Base-by-base conservation (phyloP, 331 rosid genomes). In the Phaseolus coccineus region DNA sequence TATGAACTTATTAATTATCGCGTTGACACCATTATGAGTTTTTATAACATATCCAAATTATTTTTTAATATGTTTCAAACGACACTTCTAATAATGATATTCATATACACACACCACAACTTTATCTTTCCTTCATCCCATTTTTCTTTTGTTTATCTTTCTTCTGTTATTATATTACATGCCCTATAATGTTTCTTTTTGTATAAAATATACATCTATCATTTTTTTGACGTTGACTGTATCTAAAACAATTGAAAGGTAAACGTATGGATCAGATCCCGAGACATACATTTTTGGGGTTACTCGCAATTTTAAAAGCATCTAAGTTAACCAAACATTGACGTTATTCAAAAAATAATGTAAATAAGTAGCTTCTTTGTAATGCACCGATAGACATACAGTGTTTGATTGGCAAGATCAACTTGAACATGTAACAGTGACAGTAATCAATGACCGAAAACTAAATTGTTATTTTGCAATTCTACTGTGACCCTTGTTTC, bases 241-340 rank as follows among this genome's bases (percentile, higher is more conserved):
- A 35, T 35, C 39, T 35, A 35, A 35, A 35, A 37, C 50, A 31
- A 35, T 44, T 31, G 13, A 52, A 40, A 19, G 56, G 57, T 46
- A 74, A 16, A 19, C 22, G 22, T 59, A 59, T 31, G 16, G 69
- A 47, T 81, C 81, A 69, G 82, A 85, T 85, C 86, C 83, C 79
- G 6, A 78, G 33, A 37, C 42, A 31, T 69, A 44, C 53, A 13
- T 52, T 50, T 51, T 35, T 35, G 52, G 19, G 81, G 67, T 42
- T 52, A 4, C 3, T 51, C 10, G 27, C 27, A 76, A 6, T 30
- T 46, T 61, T n/a, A 30, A 58, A 73, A 25, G 48, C 13, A 33
- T 31, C 8, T 4, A 33, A 19, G 12, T 7, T 48, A 64, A 35
- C 64, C 65, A 8, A 33, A 24, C 53, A 76, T 47, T 2, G 24